Evolutionary conservation across 768 basidiomycete genomes (phyloP).

Genomic region (Lactarius psammicola): DNA sequence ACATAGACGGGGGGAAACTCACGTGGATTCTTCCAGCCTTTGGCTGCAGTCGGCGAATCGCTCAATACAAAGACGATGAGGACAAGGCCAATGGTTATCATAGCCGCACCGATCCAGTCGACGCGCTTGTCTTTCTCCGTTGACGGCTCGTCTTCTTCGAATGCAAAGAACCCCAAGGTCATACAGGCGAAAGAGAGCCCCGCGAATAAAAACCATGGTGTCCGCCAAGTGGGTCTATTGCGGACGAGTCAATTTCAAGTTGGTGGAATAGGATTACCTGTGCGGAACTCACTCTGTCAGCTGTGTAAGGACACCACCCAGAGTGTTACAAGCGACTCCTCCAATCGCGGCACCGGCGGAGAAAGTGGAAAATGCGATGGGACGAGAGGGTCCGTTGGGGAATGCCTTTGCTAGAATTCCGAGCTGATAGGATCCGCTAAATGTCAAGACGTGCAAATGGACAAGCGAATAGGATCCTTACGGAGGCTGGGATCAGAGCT

Average conservation of each 20-base stretch:
- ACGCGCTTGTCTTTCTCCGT: slow-evolving; percentile 43
- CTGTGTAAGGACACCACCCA: slow-evolving; percentile 73
- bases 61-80: slow-evolving; percentile 73
- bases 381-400: slow-evolving; percentile 62
- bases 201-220: slow-evolving; percentile 57
- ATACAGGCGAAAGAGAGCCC: slow-evolving; percentile 55
- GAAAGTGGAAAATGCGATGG: slow-evolving; percentile 80
- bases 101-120: slow-evolving; percentile 74
- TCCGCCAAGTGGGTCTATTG: slow-evolving; percentile 56
- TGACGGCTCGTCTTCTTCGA: slow-evolving; percentile 54
- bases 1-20: slow-evolving; percentile 27
- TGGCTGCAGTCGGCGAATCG: slow-evolving; percentile 56
- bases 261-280: background rate
- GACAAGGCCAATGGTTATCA: slow-evolving; percentile 64
- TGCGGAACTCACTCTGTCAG: slow-evolving; percentile 17
- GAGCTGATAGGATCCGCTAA: slow-evolving; percentile 45
- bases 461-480: slow-evolving; percentile 38
- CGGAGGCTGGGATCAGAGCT: slow-evolving; percentile 70
- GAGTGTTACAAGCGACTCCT: slow-evolving; percentile 63
- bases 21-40: slow-evolving; percentile 63
- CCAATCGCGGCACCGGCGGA: slow-evolving; percentile 84
- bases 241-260: background rate
- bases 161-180: slow-evolving; percentile 52
- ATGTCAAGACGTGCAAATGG: slow-evolving; percentile 11
- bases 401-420: slow-evolving; percentile 83